Evolutionary conservation across 176 grass and related monocot genomes (phyloP).

Genomic region (Tuctoria greenei): DNA sequence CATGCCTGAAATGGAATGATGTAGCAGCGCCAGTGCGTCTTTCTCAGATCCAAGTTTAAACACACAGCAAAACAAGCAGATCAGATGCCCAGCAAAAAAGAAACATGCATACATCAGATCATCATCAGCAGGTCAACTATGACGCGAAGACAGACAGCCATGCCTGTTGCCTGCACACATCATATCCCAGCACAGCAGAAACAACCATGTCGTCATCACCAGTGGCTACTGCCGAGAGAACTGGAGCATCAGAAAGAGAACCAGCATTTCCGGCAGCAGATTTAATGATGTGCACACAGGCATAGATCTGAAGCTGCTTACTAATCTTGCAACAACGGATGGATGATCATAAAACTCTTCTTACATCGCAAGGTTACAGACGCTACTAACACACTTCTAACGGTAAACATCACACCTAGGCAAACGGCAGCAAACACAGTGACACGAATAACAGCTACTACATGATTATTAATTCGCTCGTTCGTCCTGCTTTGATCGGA

Average conservation of each 20-base stretch:
- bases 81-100: neutral
- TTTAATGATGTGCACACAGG: neutral
- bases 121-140: neutral
- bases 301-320: neutral
- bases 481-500: conserved; percentile 28
- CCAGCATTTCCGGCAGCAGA: neutral
- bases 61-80: neutral
- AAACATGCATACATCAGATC: neutral
- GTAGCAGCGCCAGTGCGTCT: neutral
- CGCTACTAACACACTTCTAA: conserved; percentile 33
- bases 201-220: conserved; percentile 16
- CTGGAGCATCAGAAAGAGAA: neutral
- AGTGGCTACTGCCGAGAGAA: neutral
- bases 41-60: neutral
- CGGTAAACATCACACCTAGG: conserved; percentile 43
- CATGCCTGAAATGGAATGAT: neutral
- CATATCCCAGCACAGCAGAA: neutral
- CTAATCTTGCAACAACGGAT: conserved; percentile 15
- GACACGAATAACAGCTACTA: conserved; percentile 29
- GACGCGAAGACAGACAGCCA: conserved; percentile 12
- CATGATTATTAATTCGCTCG: conserved; percentile 43
- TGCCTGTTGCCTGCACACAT: neutral
- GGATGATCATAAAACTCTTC: conserved; percentile 43
- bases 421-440: conserved; percentile 2
- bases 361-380: conserved; percentile 49